A percentile compares a stretch with the other conserved stretches of the same genome.
phyloP scores from a whole-genome alignment of 805 yeast species.

The Limtongia smithiae region DNA sequence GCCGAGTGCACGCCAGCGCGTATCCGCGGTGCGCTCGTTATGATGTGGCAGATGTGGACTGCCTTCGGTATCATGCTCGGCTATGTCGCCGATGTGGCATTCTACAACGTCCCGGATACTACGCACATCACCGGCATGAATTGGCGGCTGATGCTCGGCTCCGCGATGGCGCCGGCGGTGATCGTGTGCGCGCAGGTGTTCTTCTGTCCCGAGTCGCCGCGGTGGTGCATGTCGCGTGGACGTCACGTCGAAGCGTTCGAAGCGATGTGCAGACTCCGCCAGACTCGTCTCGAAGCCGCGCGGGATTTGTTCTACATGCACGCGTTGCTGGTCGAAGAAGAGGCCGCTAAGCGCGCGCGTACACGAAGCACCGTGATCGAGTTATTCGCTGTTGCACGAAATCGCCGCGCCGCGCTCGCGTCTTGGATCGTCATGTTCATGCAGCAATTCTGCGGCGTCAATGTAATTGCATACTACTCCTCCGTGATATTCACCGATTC shows the following conservation, averaged over 20 bases:
- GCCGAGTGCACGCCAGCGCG: constrained; percentile 60
- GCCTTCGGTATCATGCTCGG: constrained; percentile 72
- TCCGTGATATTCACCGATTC: constrained; percentile 69
- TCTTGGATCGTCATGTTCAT: constrained; percentile 80
- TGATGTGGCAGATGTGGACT: constrained; percentile 74
- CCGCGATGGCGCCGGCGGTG: constrained; percentile 58
- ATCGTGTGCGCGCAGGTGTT: constrained; percentile 51
- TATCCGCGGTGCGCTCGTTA: constrained; percentile 61
- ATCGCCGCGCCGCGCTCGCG: constrained; percentile 76
- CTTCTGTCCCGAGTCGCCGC: constrained; percentile 65
- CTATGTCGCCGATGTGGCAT: constrained; percentile 56
- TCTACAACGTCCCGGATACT: constrained; percentile 44
- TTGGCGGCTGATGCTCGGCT: constrained; percentile 67
- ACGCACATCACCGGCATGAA: constrained; percentile 29
- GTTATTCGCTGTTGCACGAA: constrained; percentile 68
- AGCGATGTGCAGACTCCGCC: constrained; percentile 48
- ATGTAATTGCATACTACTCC: constrained; percentile 82
- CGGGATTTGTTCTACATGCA: constrained; percentile 61
- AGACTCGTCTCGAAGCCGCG: constrained; percentile 53
- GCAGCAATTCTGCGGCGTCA: constrained; percentile 91
- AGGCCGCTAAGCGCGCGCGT: constrained; percentile 38
- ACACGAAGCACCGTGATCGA: constrained; percentile 32
- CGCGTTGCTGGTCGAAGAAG: constrained; percentile 48
- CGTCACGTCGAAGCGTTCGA: constrained; percentile 49
- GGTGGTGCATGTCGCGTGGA: constrained; percentile 60